phyloP scores from a whole-genome alignment of 2,329 filamentous ascomycete genomes.

The Coniochaeta prunicola region DNA sequence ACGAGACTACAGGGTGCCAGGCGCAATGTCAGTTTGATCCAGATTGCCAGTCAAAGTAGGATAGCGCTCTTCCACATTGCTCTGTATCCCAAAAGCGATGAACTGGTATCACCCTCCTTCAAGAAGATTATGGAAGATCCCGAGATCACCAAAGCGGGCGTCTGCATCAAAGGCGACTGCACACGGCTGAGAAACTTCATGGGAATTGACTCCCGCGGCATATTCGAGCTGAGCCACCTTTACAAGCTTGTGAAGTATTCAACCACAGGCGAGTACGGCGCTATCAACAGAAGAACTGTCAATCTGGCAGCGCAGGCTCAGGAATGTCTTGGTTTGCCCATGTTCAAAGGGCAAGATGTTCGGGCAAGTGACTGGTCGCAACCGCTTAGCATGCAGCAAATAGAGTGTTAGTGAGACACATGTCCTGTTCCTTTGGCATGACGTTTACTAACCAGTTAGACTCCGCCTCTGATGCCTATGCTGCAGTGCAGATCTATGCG shows the following conservation, averaged over 20 bases:
- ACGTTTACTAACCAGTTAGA: constrained; percentile 38
- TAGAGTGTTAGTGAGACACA: constrained; percentile 50
- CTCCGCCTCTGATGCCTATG: constrained; percentile 79
- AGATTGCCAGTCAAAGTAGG: constrained; percentile 68
- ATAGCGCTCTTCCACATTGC: constrained; percentile 80
- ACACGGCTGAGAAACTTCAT: constrained; percentile 63
- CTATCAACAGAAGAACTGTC: constrained; percentile 61
- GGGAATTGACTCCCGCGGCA: constrained; percentile 53
- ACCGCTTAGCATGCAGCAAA: constrained; percentile 55
- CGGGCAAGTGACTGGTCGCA: constrained; percentile 69
- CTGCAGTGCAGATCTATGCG: constrained; percentile 65
- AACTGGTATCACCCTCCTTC: constrained; percentile 65
- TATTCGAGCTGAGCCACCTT: constrained; percentile 78
- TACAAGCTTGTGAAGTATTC: constrained; percentile 70
- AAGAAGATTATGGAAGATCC: constrained; percentile 65
- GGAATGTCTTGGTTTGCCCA: constrained; percentile 62
- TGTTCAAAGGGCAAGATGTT: constrained; percentile 66
- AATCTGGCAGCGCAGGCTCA: constrained; percentile 62
- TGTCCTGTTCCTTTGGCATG: not conserved
- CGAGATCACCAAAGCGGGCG: constrained; percentile 66
- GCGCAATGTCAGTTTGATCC: constrained; percentile 71
- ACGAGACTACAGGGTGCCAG: constrained; percentile 42
- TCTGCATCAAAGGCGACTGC: constrained; percentile 64
- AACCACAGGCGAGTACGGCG: constrained; percentile 35
- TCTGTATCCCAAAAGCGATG: constrained; percentile 42